These are phyloP conservation scores for Yamadazyma atlantica DNA, from an alignment of 1,139 yeast genomes.

Conservation along the genomic window DNA sequence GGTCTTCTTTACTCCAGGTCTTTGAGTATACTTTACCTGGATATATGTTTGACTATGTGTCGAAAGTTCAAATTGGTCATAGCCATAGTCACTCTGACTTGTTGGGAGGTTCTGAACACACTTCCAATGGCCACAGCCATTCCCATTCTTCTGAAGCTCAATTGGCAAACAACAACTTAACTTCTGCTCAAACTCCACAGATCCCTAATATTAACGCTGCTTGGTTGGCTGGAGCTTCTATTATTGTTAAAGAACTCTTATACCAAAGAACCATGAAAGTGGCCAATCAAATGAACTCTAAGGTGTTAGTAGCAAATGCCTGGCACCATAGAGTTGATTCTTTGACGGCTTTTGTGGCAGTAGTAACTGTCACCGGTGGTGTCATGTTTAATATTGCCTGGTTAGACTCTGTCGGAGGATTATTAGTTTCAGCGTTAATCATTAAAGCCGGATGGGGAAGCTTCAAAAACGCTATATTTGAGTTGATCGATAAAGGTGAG, in stretches of 20 bases:
- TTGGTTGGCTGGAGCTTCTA: conserved; percentile 91
- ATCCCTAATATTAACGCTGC: conserved; percentile 86
- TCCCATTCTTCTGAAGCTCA: conserved; percentile 17
- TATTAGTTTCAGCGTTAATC: conserved; percentile 77
- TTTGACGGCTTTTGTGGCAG: conserved; percentile 86
- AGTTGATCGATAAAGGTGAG: conserved; percentile 65
- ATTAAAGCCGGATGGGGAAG: conserved; percentile 84
- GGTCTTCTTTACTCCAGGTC: conserved; percentile 74
- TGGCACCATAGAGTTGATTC: conserved; percentile 99
- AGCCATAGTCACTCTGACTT: conserved; percentile 45
- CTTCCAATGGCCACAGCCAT: conserved; percentile 29
- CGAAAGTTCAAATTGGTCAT: conserved; percentile 51
- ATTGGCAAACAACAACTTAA: conserved; percentile 2
- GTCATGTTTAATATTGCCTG: conserved; percentile 73
- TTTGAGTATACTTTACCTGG: conserved; percentile 68
- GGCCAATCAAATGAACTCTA: conserved; percentile 75
- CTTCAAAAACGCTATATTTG: conserved; percentile 65
- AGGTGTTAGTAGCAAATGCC: conserved; percentile 92
- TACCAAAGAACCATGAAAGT: conserved; percentile 78
- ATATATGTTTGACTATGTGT: conserved; percentile 39
- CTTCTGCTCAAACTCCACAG: conserved; percentile 16
- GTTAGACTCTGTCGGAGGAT: conserved; percentile 90
- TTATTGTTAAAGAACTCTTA: conserved; percentile 81
- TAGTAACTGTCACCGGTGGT: conserved; percentile 84
- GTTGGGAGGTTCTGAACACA: conserved; percentile 7